Evolutionary conservation across 2,329 filamentous ascomycete species (phyloP).

Genomic region (Talaromyces sp.): DNA sequence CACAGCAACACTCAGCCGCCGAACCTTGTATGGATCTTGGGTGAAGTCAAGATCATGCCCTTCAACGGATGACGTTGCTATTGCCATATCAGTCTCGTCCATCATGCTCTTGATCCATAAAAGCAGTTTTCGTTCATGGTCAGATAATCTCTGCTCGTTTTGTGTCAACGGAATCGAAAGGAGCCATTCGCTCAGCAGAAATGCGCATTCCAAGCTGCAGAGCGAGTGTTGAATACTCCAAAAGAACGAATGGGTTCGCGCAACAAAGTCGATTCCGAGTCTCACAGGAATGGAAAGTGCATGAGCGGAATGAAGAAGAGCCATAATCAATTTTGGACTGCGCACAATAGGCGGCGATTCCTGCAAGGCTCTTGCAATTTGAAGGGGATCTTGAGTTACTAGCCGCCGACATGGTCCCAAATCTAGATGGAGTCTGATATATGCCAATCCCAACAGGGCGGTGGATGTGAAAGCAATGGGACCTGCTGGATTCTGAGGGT

Average conservation of each 20-base stretch:
- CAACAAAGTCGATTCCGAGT: constrained; percentile 53
- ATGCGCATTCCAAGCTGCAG: constrained; percentile 54
- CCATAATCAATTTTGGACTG: constrained; percentile 48
- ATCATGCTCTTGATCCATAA: constrained; percentile 51
- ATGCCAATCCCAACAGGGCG: constrained; percentile 47
- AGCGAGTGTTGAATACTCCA: constrained; percentile 57
- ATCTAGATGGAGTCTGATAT: constrained; percentile 48
- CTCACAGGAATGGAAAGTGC: constrained; percentile 54
- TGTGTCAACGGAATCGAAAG: constrained; percentile 44
- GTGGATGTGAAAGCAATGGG: constrained; percentile 54
- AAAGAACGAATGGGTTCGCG: constrained; percentile 52
- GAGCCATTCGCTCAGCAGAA: constrained; percentile 47
- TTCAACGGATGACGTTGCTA: constrained; percentile 32
- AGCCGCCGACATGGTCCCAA: constrained; percentile 47
- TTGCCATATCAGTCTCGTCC: constrained; percentile 49
- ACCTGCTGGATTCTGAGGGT: constrained; percentile 52
- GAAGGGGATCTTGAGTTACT: constrained; percentile 46
- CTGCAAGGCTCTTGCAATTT: constrained; percentile 46
- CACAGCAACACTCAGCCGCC: constrained; percentile 48
- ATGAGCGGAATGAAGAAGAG: constrained; percentile 53
- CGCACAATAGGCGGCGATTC: constrained; percentile 44
- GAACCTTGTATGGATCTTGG: constrained; percentile 42
- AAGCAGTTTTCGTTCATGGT: constrained; percentile 47
- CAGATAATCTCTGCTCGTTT: constrained; percentile 42
- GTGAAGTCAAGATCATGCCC: constrained; percentile 43